Evolutionary conservation across 2,329 filamentous ascomycete species (phyloP).

Genomic region (Epichloe hybrida): DNA sequence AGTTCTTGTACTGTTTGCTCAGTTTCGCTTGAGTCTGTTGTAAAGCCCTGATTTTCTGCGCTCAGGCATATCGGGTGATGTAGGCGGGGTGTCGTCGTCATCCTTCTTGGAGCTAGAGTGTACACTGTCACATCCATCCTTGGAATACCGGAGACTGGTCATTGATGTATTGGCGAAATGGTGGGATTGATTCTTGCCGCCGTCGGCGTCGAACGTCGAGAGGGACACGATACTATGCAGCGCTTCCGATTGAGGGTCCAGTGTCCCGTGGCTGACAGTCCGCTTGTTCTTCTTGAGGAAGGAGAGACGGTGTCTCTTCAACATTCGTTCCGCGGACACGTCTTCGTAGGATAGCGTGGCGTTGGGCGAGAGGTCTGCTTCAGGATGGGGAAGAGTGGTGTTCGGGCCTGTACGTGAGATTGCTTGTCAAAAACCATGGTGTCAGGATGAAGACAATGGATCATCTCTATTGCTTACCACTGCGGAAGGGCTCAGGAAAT

Average conservation of each 20-base stretch:
- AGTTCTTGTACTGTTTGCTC: not conserved
- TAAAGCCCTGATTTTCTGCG: slow-evolving; percentile 14
- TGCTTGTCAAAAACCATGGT: not conserved
- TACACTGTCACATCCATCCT: slow-evolving; percentile 27
- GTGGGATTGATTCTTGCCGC: slow-evolving; percentile 10
- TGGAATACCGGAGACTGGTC: slow-evolving; percentile 19
- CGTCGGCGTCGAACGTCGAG: slow-evolving; percentile 14
- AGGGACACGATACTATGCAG: slow-evolving; percentile 22
- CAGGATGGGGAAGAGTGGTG: slow-evolving; percentile 48
- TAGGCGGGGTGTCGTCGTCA: slow-evolving; percentile 23
- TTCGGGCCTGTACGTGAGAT: slow-evolving; percentile 29
- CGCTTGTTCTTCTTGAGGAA: slow-evolving; percentile 33
- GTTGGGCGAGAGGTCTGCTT: slow-evolving; percentile 42
- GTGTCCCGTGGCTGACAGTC: slow-evolving; percentile 32
- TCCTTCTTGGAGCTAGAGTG: slow-evolving; percentile 9
- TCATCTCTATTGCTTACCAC: slow-evolving; percentile 21
- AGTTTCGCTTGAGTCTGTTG: slow-evolving; percentile 5
- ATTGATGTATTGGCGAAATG: slow-evolving; percentile 14
- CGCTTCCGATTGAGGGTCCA: slow-evolving; percentile 22
- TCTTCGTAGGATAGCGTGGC: slow-evolving; percentile 44
- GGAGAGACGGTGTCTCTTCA: slow-evolving; percentile 30
- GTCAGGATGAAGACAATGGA: too few relatives aligned
- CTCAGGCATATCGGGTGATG: slow-evolving; percentile 20
- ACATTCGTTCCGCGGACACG: slow-evolving; percentile 28
- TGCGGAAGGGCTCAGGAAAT: slow-evolving; percentile 37